A percentile compares a stretch with the other conserved stretches of the same genome.
These are phyloP conservation scores for Chloroidium sp. DNA, from an alignment of 163 green algal genomes.

Conservation along the genomic window DNA sequence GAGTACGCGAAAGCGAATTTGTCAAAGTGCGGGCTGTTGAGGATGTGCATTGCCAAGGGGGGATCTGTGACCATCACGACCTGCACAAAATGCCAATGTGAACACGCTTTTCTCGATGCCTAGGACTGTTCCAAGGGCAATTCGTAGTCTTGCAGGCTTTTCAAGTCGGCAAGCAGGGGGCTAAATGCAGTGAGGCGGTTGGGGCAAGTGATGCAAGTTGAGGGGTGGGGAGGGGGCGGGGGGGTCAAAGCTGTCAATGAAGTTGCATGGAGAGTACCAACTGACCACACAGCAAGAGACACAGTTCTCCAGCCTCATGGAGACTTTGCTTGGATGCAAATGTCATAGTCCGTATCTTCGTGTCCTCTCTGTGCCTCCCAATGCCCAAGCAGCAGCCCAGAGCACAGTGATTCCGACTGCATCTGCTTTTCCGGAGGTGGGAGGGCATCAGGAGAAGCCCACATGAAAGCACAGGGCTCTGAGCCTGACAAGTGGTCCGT, in stretches of 20 bases:
- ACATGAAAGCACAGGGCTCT: conserved; percentile 15
- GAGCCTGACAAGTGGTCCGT: conserved; percentile 10
- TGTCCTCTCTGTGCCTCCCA: not conserved
- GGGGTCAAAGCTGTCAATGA: not conserved
- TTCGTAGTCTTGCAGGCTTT: too few species aligned
- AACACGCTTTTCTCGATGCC: not conserved
- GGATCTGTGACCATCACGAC: conserved; percentile 16
- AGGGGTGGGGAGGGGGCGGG: too few species aligned
- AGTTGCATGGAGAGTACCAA: not conserved
- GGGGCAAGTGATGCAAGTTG: too few species aligned
- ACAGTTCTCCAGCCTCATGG: not conserved
- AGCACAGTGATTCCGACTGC: not conserved
- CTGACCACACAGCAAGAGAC: not conserved
- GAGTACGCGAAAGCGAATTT: conserved; percentile 10
- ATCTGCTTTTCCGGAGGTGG: not conserved
- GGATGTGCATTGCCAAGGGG: conserved; percentile 8
- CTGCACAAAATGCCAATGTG: conserved; percentile 1
- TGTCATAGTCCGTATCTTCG: not conserved
- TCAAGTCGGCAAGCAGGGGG: too few species aligned
- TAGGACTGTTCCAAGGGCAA: not conserved
- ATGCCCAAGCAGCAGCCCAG: not conserved
- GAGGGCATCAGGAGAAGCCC: not conserved
- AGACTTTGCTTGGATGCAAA: not conserved
- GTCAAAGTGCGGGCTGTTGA: conserved; percentile 14
- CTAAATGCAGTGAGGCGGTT: too few species aligned